Conservation (phyloP, 2,329 filamentous ascomycete species). For the Hypoxylon sp. region DNA sequence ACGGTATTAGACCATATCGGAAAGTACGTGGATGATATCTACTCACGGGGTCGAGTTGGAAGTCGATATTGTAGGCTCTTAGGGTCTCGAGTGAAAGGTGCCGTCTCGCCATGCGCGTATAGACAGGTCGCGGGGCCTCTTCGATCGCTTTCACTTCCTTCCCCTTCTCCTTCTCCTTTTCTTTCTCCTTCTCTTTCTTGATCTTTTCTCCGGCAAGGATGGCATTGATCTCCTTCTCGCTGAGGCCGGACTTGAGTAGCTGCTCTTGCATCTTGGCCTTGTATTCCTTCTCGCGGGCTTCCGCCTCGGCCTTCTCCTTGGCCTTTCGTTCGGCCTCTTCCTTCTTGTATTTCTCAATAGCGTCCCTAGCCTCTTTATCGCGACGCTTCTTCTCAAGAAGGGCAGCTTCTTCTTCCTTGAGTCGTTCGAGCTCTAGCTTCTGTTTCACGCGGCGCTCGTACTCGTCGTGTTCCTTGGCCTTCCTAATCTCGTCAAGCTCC, state of each 20-base stretch:
- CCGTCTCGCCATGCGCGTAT: conserved; percentile 74
- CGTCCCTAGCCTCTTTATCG: conserved; percentile 65
- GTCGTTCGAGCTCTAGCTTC: conserved; percentile 65
- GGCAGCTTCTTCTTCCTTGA: conserved; percentile 63
- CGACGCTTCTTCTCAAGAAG: conserved; percentile 61
- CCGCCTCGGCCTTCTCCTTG: conserved; percentile 64
- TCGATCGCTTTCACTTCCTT: conserved; percentile 28
- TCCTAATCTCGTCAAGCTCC: conserved; percentile 55
- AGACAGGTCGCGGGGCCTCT: conserved; percentile 64
- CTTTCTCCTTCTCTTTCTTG: conserved; percentile 66
- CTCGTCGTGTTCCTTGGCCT: conserved; percentile 64
- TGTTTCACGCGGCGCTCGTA: conserved; percentile 67
- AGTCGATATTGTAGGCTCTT: conserved; percentile 69
- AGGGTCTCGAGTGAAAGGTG: conserved; percentile 76
- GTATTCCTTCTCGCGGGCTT: conserved; percentile 68
- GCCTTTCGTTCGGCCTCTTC: conserved; percentile 64
- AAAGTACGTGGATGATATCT: not conserved
- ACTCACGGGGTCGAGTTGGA: conserved; percentile 70
- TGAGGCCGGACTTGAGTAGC: conserved; percentile 70
- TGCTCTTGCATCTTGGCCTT: conserved; percentile 70
- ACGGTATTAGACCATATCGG: conserved; percentile 38
- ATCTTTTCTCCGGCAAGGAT: conserved; percentile 63
- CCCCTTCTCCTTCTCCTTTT: conserved; percentile 55
- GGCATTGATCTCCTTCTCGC: conserved; percentile 71
- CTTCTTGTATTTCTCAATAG: conserved; percentile 67